Evolutionary conservation across 2,329 filamentous ascomycete species (phyloP).

Genomic region (Calonectria hongkongensis): DNA sequence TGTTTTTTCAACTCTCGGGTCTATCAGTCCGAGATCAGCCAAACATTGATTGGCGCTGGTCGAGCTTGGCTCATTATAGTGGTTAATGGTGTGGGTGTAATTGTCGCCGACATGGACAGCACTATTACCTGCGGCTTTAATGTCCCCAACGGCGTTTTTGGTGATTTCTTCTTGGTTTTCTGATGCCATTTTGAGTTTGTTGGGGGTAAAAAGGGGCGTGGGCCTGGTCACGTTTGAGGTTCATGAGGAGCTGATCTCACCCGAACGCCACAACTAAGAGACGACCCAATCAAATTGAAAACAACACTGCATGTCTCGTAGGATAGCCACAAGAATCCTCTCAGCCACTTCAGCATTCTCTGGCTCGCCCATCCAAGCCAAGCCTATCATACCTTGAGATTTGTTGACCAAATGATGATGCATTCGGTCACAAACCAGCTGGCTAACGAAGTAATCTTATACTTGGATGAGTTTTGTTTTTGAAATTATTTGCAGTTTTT

Average conservation of each 20-base stretch:
- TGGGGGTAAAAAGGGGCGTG: neutral
- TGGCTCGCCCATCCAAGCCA: too few relatives aligned
- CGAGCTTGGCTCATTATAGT: neutral
- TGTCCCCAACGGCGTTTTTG: neutral
- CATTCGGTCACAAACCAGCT: too few relatives aligned
- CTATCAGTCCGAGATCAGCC: neutral
- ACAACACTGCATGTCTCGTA: too few relatives aligned
- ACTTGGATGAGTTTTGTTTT: too few relatives aligned
- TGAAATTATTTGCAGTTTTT: too few relatives aligned
- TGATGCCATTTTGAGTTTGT: neutral
- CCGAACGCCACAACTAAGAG: neutral
- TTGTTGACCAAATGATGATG: too few relatives aligned
- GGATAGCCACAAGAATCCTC: too few relatives aligned
- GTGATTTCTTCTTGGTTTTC: neutral
- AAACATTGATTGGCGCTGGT: neutral
- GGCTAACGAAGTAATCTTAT: too few relatives aligned
- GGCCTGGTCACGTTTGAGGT: neutral
- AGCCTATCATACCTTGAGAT: too few relatives aligned
- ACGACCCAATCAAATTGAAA: neutral
- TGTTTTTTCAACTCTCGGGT: conserved; percentile 1
- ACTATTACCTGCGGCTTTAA: neutral
- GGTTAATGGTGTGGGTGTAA: neutral
- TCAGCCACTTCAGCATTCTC: too few relatives aligned
- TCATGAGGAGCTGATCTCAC: too few relatives aligned
- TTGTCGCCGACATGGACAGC: neutral